phyloP scores from a whole-genome alignment of 2,329 filamentous ascomycete genomes.

The Nemania abortiva region DNA sequence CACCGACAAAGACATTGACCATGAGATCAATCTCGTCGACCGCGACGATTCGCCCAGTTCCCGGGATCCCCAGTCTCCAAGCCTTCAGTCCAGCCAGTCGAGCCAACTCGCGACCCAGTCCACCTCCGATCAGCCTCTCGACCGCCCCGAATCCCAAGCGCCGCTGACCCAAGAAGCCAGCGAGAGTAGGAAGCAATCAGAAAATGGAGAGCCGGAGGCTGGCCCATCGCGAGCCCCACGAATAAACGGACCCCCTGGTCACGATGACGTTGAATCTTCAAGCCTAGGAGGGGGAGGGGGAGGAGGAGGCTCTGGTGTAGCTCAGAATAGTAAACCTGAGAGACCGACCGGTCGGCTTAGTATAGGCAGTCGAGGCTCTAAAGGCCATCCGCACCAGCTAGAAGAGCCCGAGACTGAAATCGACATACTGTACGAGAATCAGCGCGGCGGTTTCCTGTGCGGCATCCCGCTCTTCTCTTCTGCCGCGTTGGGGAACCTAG shows the following conservation, averaged over 20 bases:
- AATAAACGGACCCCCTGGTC: slow-evolving; percentile 24
- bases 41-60: slow-evolving; percentile 61
- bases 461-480: slow-evolving; percentile 91
- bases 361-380: slow-evolving; percentile 6
- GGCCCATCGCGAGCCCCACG: slow-evolving; percentile 38
- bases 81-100: slow-evolving; percentile 36
- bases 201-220: slow-evolving; percentile 30
- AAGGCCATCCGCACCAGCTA: slow-evolving; percentile 19
- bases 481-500: slow-evolving; percentile 85
- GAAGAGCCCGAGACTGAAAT: slow-evolving; percentile 67
- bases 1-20: slow-evolving; percentile 74
- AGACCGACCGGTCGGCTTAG: slow-evolving; percentile 14
- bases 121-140: slow-evolving; percentile 41
- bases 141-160: slow-evolving; percentile 42
- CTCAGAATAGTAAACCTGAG: slow-evolving; percentile 19
- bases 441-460: slow-evolving; percentile 90
- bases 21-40: slow-evolving; percentile 78
- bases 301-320: neutral
- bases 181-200: slow-evolving; percentile 28
- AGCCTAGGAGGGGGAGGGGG: slow-evolving; percentile 20
- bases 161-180: slow-evolving; percentile 41
- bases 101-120: slow-evolving; percentile 34
- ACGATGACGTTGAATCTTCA: slow-evolving; percentile 24
- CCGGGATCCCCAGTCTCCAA: slow-evolving; percentile 36
- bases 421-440: slow-evolving; percentile 95